These are phyloP conservation scores for Globisporangium lucens DNA, from an alignment of 352 stramenopile species.

Conservation along the genomic window DNA sequence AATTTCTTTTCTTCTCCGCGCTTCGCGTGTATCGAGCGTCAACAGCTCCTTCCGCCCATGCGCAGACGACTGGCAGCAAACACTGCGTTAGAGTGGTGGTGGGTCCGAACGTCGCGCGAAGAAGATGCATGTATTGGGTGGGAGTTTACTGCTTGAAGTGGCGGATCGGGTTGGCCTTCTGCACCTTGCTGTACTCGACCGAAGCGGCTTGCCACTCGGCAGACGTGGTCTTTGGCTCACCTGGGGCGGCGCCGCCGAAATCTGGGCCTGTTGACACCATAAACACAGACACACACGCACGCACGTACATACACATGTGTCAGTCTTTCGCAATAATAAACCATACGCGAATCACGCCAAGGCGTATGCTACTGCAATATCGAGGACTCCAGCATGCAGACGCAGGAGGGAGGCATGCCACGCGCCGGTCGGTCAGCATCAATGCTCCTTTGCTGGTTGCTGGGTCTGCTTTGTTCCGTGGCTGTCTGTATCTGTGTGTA, in stretches of 20 bases:
- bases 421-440: no score
- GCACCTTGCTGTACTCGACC: conserved; percentile 70
- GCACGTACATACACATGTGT: neutral
- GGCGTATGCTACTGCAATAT: neutral
- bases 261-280: conserved; percentile 44
- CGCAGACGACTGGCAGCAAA: neutral
- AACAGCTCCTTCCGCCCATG: neutral
- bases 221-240: conserved; percentile 66
- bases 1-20: conserved; percentile 5
- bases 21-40: neutral
- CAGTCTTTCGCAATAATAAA: neutral
- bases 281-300: neutral
- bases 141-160: conserved; percentile 78
- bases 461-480: neutral
- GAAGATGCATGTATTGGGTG: conserved; percentile 13
- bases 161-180: conserved; percentile 84
- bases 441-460: neutral
- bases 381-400: neutral
- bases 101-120: neutral
- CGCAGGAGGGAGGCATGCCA: neutral
- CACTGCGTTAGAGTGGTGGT: neutral
- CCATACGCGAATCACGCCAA: neutral
- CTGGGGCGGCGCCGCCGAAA: conserved; percentile 45
- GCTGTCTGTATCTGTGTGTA: no score
- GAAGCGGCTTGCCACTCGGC: conserved; percentile 73